A percentile compares a stretch with the other conserved stretches of the same genome.
Evolutionary conservation across 2,329 filamentous ascomycete species (phyloP).

Genomic region (Penicillium sp.): DNA sequence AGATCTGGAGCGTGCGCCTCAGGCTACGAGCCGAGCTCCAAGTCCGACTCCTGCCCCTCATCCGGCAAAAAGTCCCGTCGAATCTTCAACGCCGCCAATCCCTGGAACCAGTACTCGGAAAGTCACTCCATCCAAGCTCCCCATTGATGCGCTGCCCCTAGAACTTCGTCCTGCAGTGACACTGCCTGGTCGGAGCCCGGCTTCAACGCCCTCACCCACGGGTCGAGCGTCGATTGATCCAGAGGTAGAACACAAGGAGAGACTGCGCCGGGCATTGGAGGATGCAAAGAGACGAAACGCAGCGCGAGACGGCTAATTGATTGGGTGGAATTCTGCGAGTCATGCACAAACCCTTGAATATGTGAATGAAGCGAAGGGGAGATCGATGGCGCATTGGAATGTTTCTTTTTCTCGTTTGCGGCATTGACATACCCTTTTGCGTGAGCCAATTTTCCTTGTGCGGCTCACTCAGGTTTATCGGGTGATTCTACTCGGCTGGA

Average conservation of each 20-base stretch:
- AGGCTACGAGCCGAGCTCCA: constrained; percentile 3
- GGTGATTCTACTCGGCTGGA: too few species aligned
- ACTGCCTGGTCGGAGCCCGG: constrained; percentile 6
- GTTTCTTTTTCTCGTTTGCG: too few species aligned
- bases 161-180: constrained; percentile 24
- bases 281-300: constrained; percentile 52
- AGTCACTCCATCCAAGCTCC: constrained; percentile 2
- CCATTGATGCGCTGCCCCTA: constrained; percentile 17
- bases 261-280: constrained; percentile 47
- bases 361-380: too few species aligned
- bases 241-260: constrained; percentile 42
- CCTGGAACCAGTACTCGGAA: neutral
- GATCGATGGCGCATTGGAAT: too few species aligned
- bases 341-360: too few species aligned
- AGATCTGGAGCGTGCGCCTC: constrained; percentile 27
- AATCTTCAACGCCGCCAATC: constrained; percentile 4
- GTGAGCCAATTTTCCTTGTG: too few species aligned
- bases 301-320: constrained; percentile 20
- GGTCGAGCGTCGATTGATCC: constrained; percentile 14
- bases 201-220: constrained; percentile 2
- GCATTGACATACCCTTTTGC: too few species aligned
- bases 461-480: too few species aligned
- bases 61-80: constrained; percentile 1
- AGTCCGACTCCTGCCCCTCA: constrained; percentile 9
- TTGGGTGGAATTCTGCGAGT: neutral